A percentile compares a stretch with the other conserved stretches of the same genome.
Conservation (phyloP, 2,329 filamentous ascomycete genomes). For the Cylindrodendrum hubeiense region DNA sequence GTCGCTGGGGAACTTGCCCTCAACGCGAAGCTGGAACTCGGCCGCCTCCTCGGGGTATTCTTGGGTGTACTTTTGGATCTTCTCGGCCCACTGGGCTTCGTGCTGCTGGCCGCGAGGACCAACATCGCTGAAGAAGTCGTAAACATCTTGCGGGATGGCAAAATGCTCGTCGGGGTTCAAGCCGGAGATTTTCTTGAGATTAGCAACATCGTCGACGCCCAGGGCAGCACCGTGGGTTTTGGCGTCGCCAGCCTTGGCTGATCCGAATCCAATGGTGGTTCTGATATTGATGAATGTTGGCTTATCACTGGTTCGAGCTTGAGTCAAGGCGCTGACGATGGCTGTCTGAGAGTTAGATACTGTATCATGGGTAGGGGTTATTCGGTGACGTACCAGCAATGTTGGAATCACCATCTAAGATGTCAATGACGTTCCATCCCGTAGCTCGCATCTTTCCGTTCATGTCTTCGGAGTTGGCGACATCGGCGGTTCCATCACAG, state of each 20-base stretch:
- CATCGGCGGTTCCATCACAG: constrained; percentile 66
- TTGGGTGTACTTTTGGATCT: too few species aligned
- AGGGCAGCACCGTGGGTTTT: constrained; percentile 69
- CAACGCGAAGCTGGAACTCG: constrained; percentile 40
- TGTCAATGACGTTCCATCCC: constrained; percentile 66
- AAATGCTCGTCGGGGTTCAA: constrained; percentile 8
- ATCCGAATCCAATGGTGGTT: constrained; percentile 67
- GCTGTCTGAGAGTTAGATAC: too few species aligned
- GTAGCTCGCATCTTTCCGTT: constrained; percentile 66
- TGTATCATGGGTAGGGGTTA: too few species aligned
- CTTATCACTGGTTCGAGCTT: constrained; percentile 55
- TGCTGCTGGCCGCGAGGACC: constrained; percentile 53
- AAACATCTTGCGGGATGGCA: constrained; percentile 52
- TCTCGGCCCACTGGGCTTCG: constrained; percentile 52
- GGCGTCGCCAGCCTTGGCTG: constrained; percentile 58
- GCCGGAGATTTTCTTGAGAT: constrained; percentile 46
- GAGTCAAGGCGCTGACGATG: constrained; percentile 37
- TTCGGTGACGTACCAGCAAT: constrained; percentile 51
- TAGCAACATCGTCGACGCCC: constrained; percentile 43
- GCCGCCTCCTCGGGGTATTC: too few species aligned
- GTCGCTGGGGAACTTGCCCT: constrained; percentile 55
- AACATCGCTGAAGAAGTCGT: constrained; percentile 58
- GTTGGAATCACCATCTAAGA: constrained; percentile 60
- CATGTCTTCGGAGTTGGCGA: constrained; percentile 64
- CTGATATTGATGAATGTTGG: constrained; percentile 69